phyloP scores from a whole-genome alignment of 495 filamentous ascomycete species.

The Aspergillus kassunensis region DNA sequence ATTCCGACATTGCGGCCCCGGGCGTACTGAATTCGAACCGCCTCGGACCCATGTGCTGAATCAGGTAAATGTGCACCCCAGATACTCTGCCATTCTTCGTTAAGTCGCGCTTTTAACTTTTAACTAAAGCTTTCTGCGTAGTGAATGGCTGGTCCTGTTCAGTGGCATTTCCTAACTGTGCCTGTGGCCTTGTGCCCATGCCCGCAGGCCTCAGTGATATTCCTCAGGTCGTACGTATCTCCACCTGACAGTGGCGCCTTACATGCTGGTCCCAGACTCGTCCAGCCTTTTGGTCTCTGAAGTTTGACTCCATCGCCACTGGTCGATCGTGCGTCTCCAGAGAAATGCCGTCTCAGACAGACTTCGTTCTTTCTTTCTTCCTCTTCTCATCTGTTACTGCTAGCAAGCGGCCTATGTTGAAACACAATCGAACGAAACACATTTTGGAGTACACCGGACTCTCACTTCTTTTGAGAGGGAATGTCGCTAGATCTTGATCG shows the following conservation, averaged over 20 bases:
- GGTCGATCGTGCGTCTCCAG: neutral
- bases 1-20: too few species aligned
- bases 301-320: neutral
- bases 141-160: neutral
- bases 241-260: constrained; percentile 5
- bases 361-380: neutral
- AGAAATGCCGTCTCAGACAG: neutral
- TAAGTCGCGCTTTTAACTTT: neutral
- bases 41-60: too few species aligned
- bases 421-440: neutral
- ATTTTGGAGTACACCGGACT: neutral
- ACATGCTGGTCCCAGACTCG: neutral
- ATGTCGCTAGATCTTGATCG: neutral
- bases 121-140: neutral
- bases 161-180: too few species aligned
- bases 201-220: neutral
- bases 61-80: neutral
- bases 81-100: neutral
- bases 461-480: neutral
- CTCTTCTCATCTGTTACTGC: neutral
- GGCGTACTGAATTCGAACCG: too few species aligned
- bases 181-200: neutral
- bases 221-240: neutral
- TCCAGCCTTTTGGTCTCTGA: neutral
- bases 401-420: neutral